These are phyloP conservation scores for Candida adriatica DNA, from an alignment of 805 yeast species.

Conservation along the genomic window DNA sequence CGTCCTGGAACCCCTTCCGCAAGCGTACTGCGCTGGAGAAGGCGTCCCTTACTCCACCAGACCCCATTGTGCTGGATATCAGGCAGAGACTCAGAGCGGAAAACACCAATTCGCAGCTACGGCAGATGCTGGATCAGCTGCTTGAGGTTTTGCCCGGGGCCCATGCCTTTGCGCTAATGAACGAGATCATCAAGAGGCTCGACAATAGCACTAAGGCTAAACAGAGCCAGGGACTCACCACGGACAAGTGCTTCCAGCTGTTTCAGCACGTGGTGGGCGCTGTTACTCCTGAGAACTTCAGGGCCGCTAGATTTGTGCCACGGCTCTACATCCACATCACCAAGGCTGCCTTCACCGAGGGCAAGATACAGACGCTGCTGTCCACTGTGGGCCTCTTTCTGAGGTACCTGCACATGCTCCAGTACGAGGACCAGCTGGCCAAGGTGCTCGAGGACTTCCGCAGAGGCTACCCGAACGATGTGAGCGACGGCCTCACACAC, in stretches of 20 bases:
- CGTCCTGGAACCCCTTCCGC: constrained; percentile 11
- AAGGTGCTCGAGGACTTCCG: constrained; percentile 5
- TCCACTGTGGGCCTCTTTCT: constrained; percentile 11
- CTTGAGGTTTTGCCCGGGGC: constrained; percentile 2
- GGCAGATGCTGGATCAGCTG: constrained; percentile 3
- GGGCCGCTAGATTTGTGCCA: constrained; percentile 20
- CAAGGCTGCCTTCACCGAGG: not conserved
- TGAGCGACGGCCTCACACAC: not conserved
- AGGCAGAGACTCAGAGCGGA: constrained; percentile 4
- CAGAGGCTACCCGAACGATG: constrained; percentile 1
- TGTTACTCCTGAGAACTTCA: constrained; percentile 13
- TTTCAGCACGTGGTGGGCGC: constrained; percentile 7
- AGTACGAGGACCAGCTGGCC: constrained; percentile 12
- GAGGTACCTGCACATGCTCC: constrained; percentile 11
- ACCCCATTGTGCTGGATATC: constrained; percentile 4
- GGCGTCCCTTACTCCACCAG: constrained; percentile 1
- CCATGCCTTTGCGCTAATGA: constrained; percentile 10
- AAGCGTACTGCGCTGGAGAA: constrained; percentile 3
- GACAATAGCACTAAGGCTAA: constrained; percentile 2
- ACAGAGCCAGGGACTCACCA: constrained; percentile 1
- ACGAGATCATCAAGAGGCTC: constrained; percentile 16
- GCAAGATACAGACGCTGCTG: constrained; percentile 4
- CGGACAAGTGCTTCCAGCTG: constrained; percentile 6
- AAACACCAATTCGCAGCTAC: not conserved
- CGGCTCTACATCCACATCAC: constrained; percentile 17